Percentiles rank a stretch among this genome's conserved stretches.
phyloP scores from a whole-genome alignment of 495 filamentous ascomycete genomes.

The Aspergillus asperescens region DNA sequence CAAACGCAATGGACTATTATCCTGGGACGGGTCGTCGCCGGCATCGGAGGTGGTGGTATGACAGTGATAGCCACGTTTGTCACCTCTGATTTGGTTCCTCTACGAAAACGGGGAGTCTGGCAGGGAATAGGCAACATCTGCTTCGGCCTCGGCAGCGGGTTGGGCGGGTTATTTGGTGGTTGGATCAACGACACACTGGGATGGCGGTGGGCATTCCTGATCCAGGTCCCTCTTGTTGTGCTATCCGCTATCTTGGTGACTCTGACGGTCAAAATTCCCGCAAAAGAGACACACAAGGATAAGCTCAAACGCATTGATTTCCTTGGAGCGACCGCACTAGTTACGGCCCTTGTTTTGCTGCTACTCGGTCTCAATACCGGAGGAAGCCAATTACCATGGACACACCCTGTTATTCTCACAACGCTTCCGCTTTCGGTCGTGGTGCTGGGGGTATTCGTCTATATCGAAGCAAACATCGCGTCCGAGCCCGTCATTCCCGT shows the following conservation, averaged over 20 bases:
- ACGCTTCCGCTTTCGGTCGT: conserved; percentile 60
- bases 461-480: conserved; percentile 61
- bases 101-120: conserved; percentile 74
- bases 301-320: conserved; percentile 78
- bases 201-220: conserved; percentile 71
- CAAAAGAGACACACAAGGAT: conserved; percentile 56
- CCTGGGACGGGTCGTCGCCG: conserved; percentile 72
- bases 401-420: conserved; percentile 68
- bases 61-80: conserved; percentile 80
- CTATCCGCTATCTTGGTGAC: conserved; percentile 62
- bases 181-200: conserved; percentile 74
- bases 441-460: conserved; percentile 51
- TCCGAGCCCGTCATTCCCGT: conserved; percentile 81
- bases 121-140: conserved; percentile 84
- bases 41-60: conserved; percentile 80
- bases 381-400: conserved; percentile 82
- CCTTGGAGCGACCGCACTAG: conserved; percentile 62
- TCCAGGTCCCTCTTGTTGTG: conserved; percentile 65
- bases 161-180: conserved; percentile 62
- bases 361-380: conserved; percentile 79
- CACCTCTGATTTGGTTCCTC: conserved; percentile 73
- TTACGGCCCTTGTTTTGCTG: conserved; percentile 65
- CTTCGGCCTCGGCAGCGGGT: conserved; percentile 64
- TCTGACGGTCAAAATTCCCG: conserved; percentile 66
- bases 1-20: conserved; percentile 66